Conservation (phyloP, 441 rosid genomes). For the Pelargonium citronellum region DNA sequence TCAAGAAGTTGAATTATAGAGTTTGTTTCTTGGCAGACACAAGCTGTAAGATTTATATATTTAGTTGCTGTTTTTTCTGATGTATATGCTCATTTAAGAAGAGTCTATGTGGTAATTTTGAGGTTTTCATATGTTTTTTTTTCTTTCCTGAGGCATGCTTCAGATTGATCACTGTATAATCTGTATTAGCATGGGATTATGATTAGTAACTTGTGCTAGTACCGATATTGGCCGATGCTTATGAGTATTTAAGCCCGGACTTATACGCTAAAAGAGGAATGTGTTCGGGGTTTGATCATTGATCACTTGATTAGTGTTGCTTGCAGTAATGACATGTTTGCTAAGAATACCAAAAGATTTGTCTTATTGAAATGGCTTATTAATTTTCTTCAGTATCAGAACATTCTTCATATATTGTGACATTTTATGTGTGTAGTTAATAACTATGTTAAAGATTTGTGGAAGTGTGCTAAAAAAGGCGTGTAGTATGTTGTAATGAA, state of each 20-base stretch:
- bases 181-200: too few species aligned
- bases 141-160: background rate
- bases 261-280: background rate
- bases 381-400: background rate
- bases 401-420: background rate
- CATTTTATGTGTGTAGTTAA: background rate
- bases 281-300: background rate
- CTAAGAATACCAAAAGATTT: background rate
- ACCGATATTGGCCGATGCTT: background rate
- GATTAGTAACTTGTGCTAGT: background rate
- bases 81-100: background rate
- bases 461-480: too few species aligned
- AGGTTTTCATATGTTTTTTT: background rate
- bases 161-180: background rate
- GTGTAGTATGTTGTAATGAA: too few species aligned
- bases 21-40: background rate
- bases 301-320: background rate
- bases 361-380: background rate
- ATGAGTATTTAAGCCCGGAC: background rate
- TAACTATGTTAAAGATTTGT: background rate
- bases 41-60: too few species aligned
- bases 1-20: background rate
- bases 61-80: background rate
- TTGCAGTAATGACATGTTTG: too few species aligned
- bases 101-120: background rate